Evolutionary conservation across 345 rosid species (phyloP), one percentile per base, ranked within the genome.

Genomic region (Populus euphratica): DNA sequence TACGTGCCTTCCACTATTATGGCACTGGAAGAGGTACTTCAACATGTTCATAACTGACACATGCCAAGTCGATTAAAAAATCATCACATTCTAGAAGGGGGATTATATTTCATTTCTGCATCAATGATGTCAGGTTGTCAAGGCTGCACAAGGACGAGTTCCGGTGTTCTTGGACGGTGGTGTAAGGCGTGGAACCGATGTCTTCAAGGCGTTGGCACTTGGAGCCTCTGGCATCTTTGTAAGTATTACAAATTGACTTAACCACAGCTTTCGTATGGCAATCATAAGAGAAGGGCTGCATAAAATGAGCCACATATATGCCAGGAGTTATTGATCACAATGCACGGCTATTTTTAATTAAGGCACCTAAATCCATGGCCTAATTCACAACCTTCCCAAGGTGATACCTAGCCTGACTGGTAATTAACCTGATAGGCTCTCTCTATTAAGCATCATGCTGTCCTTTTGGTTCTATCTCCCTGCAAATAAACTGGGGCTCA

Each of bases 111-210:
- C 23, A 2, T n/a, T 33, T 25, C 27, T 69, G 21, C n/a, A 20
- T 38, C 2, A 49, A 68, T 69, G 13, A 36, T 69, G 10, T 6
- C 44, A 95, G 99, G 94, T 93, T 41, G 98, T 92, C 44, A 91
- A 93, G 83, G 98, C 97, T 75, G 91, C 88, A 52, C 89, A 89
- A 78, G 97, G 97, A 74, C 86, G 87, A 73, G 79, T 96, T 77
- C 99, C 97, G 14, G 99, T 96, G 36, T 92, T 96, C 74, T 91
- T 96, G 3, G 98, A 96, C 64, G 98, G 99, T 29, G 99, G 99
- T 31, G 92, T 96, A 73, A 91, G 98, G 21, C 98, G 97, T 73
- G 99, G 99, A 83, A 96, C 99, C 0, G 98, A 96, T 85, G 98
- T 96, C 73, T 96, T 96, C 83, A 96, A 96, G 89, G 98, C 99